These are phyloP conservation scores for Cyclotella distinguenda DNA, from an alignment of 108 stramenopile genomes.

Conservation along the genomic window DNA sequence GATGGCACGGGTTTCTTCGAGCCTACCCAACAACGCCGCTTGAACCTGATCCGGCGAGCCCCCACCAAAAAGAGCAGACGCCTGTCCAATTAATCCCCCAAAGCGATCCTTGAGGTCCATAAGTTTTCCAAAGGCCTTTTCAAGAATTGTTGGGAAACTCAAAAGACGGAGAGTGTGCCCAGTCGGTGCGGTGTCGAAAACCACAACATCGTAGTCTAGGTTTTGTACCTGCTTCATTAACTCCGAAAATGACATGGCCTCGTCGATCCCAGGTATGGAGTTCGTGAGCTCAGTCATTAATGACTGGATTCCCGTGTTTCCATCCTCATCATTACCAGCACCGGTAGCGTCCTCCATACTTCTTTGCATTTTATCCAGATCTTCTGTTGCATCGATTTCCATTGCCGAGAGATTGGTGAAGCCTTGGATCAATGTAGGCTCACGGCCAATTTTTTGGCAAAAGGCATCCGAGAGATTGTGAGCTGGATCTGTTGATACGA, in stretches of 20 bases:
- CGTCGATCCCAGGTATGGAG: slow-evolving; percentile 98
- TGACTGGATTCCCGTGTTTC: slow-evolving; percentile 64
- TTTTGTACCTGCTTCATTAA: slow-evolving; percentile 96
- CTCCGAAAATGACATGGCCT: slow-evolving; percentile 97
- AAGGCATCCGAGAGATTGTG: slow-evolving; percentile 99
- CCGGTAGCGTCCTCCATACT: slow-evolving; percentile 63
- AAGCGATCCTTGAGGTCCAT: slow-evolving; percentile 97
- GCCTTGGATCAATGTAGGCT: slow-evolving; percentile 95
- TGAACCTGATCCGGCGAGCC: slow-evolving; percentile 75
- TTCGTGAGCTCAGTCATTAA: slow-evolving; percentile 94
- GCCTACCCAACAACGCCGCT: slow-evolving; percentile 82
- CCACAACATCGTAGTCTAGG: slow-evolving; percentile 95
- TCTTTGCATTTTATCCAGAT: slow-evolving; percentile 87
- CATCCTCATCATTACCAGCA: slow-evolving; percentile 64
- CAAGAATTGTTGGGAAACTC: slow-evolving; percentile 94
- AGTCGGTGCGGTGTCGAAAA: slow-evolving; percentile 99
- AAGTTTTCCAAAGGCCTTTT: slow-evolving; percentile 95
- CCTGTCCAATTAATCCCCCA: slow-evolving; percentile 94
- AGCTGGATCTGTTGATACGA: slow-evolving; percentile 98
- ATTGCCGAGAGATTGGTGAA: slow-evolving; percentile 96
- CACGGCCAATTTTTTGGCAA: slow-evolving; percentile 98
- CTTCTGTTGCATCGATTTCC: slow-evolving; percentile 96
- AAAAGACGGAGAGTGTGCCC: slow-evolving; percentile 98
- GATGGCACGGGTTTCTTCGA: slow-evolving; percentile 90
- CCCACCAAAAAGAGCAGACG: slow-evolving; percentile 88